Conservation (phyloP, 2,329 filamentous ascomycete genomes). For the Aspergillus sergii region DNA sequence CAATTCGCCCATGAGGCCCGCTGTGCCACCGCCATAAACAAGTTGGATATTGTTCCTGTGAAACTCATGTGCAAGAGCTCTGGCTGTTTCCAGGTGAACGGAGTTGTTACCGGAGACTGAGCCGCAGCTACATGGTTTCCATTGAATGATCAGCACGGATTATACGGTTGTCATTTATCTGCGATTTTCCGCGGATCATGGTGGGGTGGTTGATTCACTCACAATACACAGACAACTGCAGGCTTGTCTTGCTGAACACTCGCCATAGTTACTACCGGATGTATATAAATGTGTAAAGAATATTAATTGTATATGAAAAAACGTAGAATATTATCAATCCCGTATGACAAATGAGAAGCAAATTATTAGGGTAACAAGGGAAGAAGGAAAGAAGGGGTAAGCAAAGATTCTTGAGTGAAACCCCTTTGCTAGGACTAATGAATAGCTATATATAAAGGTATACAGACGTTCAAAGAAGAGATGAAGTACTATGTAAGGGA, state of each 20-base stretch:
- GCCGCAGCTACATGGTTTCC: conserved; percentile 67
- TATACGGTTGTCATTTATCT: background rate
- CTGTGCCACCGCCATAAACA: conserved; percentile 93
- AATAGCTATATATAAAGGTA: background rate
- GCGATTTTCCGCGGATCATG: background rate
- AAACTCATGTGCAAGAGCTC: conserved; percentile 71
- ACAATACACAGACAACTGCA: conserved; percentile 87
- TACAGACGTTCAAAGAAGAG: background rate
- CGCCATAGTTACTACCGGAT: conserved; percentile 17
- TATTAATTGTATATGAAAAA: background rate
- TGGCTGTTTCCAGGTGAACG: conserved; percentile 76
- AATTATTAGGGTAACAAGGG: no score
- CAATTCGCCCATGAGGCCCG: conserved; percentile 93
- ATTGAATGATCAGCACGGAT: background rate
- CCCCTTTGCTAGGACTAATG: background rate
- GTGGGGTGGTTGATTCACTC: conserved; percentile 32
- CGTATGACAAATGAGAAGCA: background rate
- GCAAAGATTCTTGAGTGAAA: background rate
- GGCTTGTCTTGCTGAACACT: conserved; percentile 36
- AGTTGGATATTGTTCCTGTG: conserved; percentile 76
- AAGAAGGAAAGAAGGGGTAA: background rate
- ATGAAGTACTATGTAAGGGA: background rate
- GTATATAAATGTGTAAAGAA: background rate
- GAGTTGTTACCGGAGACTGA: conserved; percentile 73
- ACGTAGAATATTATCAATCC: background rate